These are phyloP conservation scores for Tulasnella sp. DNA, from an alignment of 768 basidiomycete genomes.

Conservation along the genomic window DNA sequence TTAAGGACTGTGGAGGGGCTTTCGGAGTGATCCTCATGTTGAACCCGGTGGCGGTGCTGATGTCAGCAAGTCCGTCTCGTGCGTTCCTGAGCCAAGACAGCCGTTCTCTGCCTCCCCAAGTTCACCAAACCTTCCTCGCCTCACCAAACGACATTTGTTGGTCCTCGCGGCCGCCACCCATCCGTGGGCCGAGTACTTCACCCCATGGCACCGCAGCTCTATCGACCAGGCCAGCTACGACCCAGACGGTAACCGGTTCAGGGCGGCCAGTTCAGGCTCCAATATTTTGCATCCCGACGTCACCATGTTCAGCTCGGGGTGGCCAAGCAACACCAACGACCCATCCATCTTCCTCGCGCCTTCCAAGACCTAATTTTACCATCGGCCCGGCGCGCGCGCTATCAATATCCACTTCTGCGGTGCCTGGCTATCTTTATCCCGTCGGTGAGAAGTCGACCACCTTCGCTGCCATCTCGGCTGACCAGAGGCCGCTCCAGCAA, in stretches of 20 bases:
- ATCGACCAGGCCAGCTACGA: not conserved
- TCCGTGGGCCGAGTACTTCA: not conserved
- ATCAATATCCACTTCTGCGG: not conserved
- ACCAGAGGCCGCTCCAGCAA: not conserved
- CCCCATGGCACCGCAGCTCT: not conserved
- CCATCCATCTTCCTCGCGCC: not conserved
- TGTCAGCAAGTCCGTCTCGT: not conserved
- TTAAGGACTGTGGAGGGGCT: not conserved
- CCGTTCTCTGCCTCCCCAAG: not conserved
- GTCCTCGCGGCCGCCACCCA: not conserved
- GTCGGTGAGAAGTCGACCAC: not conserved
- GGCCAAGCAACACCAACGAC: not conserved
- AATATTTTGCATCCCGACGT: not conserved
- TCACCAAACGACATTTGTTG: not conserved
- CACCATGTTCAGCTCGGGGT: not conserved
- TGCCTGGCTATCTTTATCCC: conserved; percentile 12
- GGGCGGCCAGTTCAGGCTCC: not conserved
- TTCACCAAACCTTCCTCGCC: not conserved
- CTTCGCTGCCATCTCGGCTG: conserved; percentile 1
- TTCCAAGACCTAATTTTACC: not conserved
- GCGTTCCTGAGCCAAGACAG: not conserved
- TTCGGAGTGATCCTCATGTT: not conserved
- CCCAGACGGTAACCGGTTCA: not conserved
- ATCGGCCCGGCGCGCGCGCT: not conserved
- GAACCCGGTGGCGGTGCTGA: not conserved